Evolutionary conservation across 805 yeast species (phyloP).

Genomic region (Ogataea polymorpha): DNA sequence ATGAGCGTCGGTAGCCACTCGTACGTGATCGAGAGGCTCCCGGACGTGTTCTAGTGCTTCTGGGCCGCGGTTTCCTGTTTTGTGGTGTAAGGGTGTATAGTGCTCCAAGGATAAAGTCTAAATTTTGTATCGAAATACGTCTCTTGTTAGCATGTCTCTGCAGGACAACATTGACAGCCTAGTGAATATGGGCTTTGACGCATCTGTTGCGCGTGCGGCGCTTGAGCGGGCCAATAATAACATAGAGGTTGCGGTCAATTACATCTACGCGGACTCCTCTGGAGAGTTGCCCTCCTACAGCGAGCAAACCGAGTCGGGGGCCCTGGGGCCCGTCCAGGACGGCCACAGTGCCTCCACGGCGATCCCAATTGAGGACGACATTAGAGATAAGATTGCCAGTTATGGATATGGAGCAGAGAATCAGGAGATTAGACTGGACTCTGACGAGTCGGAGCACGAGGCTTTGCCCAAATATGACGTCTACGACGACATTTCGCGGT

Average conservation of each 20-base stretch:
- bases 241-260: constrained; percentile 34
- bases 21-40: constrained; percentile 90
- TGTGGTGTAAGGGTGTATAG: constrained; percentile 9
- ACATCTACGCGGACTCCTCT: constrained; percentile 30
- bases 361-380: constrained; percentile 25
- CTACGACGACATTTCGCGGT: constrained; percentile 33
- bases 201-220: constrained; percentile 33
- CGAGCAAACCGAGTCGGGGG: constrained; percentile 7
- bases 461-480: constrained; percentile 22
- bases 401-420: constrained; percentile 17
- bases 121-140: not conserved
- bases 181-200: constrained; percentile 29
- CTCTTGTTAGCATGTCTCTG: constrained; percentile 15
- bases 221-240: constrained; percentile 31
- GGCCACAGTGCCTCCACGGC: constrained; percentile 16
- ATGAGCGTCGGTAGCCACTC: constrained; percentile 95
- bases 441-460: constrained; percentile 3
- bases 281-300: constrained; percentile 17
- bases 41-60: constrained; percentile 69
- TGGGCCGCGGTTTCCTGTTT: not conserved
- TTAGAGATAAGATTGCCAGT: constrained; percentile 22
- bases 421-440: constrained; percentile 4
- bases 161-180: constrained; percentile 23
- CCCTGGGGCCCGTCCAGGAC: constrained; percentile 9
- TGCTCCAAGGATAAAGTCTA: not conserved